Conservation (phyloP, 1,284 basidiomycete genomes). For the Irpex sp. region DNA sequence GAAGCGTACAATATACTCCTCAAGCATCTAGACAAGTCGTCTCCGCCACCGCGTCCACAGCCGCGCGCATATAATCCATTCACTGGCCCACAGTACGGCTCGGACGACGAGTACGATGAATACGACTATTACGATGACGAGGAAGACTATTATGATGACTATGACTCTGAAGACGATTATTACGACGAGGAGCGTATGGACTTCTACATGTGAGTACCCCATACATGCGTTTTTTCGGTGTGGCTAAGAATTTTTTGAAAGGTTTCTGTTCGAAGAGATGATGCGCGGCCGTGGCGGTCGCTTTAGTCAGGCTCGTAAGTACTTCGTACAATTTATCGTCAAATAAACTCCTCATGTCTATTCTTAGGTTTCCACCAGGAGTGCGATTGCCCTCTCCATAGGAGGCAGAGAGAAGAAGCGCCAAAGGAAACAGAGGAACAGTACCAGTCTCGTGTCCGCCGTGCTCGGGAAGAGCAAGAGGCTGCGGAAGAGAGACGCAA, state of each 20-base stretch:
- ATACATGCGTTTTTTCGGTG: slow-evolving; percentile 3
- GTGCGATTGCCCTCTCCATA: not conserved
- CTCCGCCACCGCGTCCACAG: slow-evolving; percentile 21
- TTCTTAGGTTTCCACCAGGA: not conserved
- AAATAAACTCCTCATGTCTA: not conserved
- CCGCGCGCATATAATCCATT: slow-evolving; percentile 16
- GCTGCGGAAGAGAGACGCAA: slow-evolving; percentile 48
- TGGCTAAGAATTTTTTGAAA: slow-evolving; percentile 17
- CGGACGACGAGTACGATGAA: slow-evolving; percentile 31
- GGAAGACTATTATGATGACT: slow-evolving; percentile 30
- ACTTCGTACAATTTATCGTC: too few species aligned
- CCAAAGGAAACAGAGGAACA: slow-evolving; percentile 30
- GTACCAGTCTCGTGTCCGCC: slow-evolving; percentile 47
- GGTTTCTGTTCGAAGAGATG: slow-evolving; percentile 47
- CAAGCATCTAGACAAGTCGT: slow-evolving; percentile 46
- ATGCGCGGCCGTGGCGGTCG: slow-evolving; percentile 35
- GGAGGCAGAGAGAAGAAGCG: not conserved
- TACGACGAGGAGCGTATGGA: slow-evolving; percentile 23
- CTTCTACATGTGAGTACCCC: slow-evolving; percentile 41
- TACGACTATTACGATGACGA: slow-evolving; percentile 27
- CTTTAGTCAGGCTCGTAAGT: slow-evolving; percentile 27
- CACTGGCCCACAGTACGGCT: slow-evolving; percentile 24
- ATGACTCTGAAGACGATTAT: slow-evolving; percentile 29
- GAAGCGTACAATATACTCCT: slow-evolving; percentile 63
- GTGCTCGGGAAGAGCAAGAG: slow-evolving; percentile 48